Evolutionary conservation across 371 early-diverging fungal genomes (phyloP).

Genomic region (Choanephora cucurbitarum): DNA sequence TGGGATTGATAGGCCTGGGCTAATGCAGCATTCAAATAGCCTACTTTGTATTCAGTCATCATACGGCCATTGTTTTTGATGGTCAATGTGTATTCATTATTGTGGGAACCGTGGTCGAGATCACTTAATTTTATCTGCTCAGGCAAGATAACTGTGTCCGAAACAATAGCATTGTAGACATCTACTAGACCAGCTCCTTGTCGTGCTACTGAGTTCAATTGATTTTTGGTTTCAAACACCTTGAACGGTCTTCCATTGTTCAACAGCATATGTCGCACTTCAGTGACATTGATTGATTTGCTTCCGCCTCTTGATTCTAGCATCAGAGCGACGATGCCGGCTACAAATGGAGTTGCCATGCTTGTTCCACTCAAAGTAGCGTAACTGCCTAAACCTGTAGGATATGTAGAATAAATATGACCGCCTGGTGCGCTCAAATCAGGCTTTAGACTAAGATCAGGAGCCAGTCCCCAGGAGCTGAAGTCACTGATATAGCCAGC

Average conservation of each 20-base stretch:
- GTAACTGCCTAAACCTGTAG: slow-evolving; percentile 35
- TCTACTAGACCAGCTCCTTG: slow-evolving; percentile 82
- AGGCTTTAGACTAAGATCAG: slow-evolving; percentile 71
- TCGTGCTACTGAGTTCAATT: slow-evolving; percentile 47
- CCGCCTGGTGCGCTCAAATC: slow-evolving; percentile 76
- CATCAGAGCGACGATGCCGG: slow-evolving; percentile 68
- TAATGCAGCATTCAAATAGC: slow-evolving; percentile 47
- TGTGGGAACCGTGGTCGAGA: slow-evolving; percentile 43
- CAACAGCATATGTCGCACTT: slow-evolving; percentile 40
- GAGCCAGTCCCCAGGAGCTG: slow-evolving; percentile 73
- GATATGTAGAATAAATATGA: slow-evolving; percentile 68
- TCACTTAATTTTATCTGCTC: slow-evolving; percentile 68
- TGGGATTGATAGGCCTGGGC: slow-evolving; percentile 39
- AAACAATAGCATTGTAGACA: slow-evolving; percentile 55
- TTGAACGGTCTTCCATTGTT: slow-evolving; percentile 56
- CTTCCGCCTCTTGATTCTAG: slow-evolving; percentile 36
- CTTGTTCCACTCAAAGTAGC: slow-evolving; percentile 61
- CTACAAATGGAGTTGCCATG: slow-evolving; percentile 76
- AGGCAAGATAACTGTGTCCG: slow-evolving; percentile 59
- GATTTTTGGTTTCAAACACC: slow-evolving; percentile 29
- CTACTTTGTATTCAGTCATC: slow-evolving; percentile 52
- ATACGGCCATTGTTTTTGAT: slow-evolving; percentile 62
- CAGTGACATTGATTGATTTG: slow-evolving; percentile 19
- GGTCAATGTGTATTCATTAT: slow-evolving; percentile 48
- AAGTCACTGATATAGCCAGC: slow-evolving; percentile 44